Evolutionary conservation across 176 grass and related monocot genomes (phyloP).

Genomic region (Aegilops tauschii): DNA sequence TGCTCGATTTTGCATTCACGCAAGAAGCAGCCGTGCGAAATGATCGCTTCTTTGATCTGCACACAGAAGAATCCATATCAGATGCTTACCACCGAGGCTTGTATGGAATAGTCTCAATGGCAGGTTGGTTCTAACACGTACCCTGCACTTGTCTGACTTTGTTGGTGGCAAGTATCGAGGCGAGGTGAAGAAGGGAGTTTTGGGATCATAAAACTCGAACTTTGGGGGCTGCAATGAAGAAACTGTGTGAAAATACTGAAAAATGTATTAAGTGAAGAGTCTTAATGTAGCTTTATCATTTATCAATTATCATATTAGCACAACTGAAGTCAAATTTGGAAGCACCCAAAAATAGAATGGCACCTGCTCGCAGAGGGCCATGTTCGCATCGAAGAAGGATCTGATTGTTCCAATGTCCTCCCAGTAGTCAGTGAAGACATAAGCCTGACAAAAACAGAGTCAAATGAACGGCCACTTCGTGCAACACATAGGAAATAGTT

Average conservation of each 20-base stretch:
- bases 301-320: not conserved
- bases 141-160: slow-evolving; percentile 69
- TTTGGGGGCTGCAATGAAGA: slow-evolving; percentile 51
- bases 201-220: slow-evolving; percentile 77
- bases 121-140: not conserved
- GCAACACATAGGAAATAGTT: not conserved
- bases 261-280: not conserved
- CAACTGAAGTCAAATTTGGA: too few species aligned
- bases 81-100: too few species aligned
- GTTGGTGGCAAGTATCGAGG: slow-evolving; percentile 71
- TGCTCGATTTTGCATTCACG: slow-evolving; percentile 53
- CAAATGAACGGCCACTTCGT: not conserved
- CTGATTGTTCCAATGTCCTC: slow-evolving; percentile 82
- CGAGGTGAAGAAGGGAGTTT: slow-evolving; percentile 71
- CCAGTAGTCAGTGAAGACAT: slow-evolving; percentile 78
- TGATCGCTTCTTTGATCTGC: slow-evolving; percentile 61
- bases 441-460: slow-evolving; percentile 39
- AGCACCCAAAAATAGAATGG: too few species aligned
- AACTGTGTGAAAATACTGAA: not conserved
- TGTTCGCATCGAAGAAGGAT: slow-evolving; percentile 76
- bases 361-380: slow-evolving; percentile 80
- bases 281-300: not conserved
- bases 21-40: slow-evolving; percentile 88
- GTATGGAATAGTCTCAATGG: not conserved
- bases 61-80: not conserved